Evolutionary conservation across 164 flowering plant species (phyloP).

Genomic region (Sextonia rubra): DNA sequence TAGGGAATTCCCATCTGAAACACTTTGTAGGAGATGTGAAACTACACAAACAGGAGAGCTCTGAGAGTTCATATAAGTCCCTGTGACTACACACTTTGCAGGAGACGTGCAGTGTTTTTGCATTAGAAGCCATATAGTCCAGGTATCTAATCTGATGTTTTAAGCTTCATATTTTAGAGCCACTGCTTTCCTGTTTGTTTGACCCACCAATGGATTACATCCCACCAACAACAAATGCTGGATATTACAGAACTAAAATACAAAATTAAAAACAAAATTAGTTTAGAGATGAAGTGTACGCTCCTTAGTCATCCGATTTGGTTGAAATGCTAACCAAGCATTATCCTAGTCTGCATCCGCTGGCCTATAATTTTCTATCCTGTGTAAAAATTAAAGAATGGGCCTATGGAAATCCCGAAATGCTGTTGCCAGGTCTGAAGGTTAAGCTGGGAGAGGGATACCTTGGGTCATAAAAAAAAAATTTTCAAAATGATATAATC

Average conservation of each 20-base stretch:
- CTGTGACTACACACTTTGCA: constrained; percentile 58
- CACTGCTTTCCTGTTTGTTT: not conserved
- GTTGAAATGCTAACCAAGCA: constrained; percentile 89
- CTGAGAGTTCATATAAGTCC: too few species aligned
- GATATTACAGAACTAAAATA: not conserved
- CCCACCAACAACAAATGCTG: not conserved
- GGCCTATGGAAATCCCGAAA: not conserved
- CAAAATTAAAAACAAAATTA: not conserved
- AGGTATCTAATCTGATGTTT: constrained; percentile 26
- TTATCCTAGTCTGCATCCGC: constrained; percentile 36
- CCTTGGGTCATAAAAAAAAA: constrained; percentile 1
- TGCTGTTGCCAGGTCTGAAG: not conserved
- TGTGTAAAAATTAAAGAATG: not conserved
- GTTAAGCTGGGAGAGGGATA: not conserved
- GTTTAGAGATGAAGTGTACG: constrained; percentile 61
- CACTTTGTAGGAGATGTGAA: too few species aligned
- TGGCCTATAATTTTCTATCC: constrained; percentile 7
- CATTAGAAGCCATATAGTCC: constrained; percentile 91
- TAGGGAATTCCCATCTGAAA: too few species aligned
- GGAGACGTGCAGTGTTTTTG: constrained; percentile 93
- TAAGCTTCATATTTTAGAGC: not conserved
- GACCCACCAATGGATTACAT: not conserved
- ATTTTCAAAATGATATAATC: too few species aligned
- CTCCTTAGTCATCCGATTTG: constrained; percentile 69
- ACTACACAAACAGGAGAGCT: too few species aligned